Conservation (phyloP, 768 basidiomycete genomes). For the Boletus pseudopeckii region DNA sequence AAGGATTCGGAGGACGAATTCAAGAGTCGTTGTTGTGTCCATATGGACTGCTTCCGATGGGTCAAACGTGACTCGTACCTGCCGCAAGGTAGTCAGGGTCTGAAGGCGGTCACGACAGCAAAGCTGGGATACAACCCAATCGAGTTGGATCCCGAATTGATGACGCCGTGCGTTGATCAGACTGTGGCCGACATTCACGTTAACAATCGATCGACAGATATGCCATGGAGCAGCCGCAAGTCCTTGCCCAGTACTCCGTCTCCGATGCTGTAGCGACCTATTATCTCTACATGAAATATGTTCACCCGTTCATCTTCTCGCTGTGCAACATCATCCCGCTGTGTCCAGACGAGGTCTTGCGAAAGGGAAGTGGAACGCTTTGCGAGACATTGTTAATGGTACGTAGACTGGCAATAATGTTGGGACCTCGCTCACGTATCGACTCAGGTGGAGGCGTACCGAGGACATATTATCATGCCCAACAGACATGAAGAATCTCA, state of each 20-base stretch:
- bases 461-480: constrained; percentile 93
- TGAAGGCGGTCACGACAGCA: constrained; percentile 95
- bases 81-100: constrained; percentile 96
- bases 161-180: constrained; percentile 82
- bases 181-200: neutral
- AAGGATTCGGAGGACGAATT: constrained; percentile 93
- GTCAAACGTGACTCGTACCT: constrained; percentile 98
- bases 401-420: constrained; percentile 20
- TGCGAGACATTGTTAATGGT: constrained; percentile 99
- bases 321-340: constrained; percentile 98
- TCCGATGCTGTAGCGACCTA: constrained; percentile 99
- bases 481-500: constrained; percentile 94
- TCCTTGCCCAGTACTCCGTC: constrained; percentile 95
- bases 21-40: constrained; percentile 87
- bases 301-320: constrained; percentile 99
- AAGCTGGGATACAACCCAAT: constrained; percentile 97
- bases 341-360: constrained; percentile 91
- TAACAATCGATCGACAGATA: constrained; percentile 51
- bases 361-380: constrained; percentile 94
- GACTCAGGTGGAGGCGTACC: constrained; percentile 88
- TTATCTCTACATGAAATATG: constrained; percentile 99
- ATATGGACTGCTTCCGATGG: constrained; percentile 99
- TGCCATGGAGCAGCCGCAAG: constrained; percentile 92
- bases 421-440: constrained; percentile 3
- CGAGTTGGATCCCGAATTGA: constrained; percentile 95